phyloP scores from a whole-genome alignment of 306 rosid species.

The Cucumis hystrix region DNA sequence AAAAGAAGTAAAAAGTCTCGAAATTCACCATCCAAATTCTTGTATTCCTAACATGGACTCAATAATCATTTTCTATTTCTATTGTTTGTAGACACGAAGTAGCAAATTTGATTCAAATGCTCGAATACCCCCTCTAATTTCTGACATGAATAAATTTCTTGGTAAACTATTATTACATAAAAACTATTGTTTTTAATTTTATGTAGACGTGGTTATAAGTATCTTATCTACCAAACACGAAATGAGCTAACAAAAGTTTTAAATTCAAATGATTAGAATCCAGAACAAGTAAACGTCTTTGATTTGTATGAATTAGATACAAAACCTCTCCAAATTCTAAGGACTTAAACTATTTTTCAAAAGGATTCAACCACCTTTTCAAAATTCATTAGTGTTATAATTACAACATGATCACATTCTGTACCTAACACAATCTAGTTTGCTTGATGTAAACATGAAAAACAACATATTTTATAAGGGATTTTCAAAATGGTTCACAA shows the following conservation, averaged over 20 bases:
- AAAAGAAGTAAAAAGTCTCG: neutral
- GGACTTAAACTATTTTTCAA: neutral
- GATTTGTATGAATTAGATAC: too few relatives aligned
- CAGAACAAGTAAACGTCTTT: too few relatives aligned
- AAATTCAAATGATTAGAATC: too few relatives aligned
- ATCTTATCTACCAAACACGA: neutral
- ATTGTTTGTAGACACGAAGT: neutral
- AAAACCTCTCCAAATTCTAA: neutral
- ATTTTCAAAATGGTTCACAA: slow-evolving; percentile 14
- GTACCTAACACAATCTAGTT: neutral
- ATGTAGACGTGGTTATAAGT: neutral
- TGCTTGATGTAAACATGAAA: neutral
- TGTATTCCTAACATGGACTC: neutral
- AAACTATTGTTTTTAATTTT: neutral
- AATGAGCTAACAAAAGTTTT: too few relatives aligned
- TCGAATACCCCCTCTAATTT: neutral
- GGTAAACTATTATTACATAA: neutral
- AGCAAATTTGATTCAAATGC: neutral
- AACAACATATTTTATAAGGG: neutral
- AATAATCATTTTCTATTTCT: neutral
- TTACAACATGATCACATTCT: neutral
- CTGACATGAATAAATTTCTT: neutral
- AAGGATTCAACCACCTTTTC: neutral
- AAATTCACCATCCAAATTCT: neutral
- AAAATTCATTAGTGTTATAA: neutral